Evolutionary conservation across 2,329 filamentous ascomycete species (phyloP).

Genomic region (Shiraia sp.): DNA sequence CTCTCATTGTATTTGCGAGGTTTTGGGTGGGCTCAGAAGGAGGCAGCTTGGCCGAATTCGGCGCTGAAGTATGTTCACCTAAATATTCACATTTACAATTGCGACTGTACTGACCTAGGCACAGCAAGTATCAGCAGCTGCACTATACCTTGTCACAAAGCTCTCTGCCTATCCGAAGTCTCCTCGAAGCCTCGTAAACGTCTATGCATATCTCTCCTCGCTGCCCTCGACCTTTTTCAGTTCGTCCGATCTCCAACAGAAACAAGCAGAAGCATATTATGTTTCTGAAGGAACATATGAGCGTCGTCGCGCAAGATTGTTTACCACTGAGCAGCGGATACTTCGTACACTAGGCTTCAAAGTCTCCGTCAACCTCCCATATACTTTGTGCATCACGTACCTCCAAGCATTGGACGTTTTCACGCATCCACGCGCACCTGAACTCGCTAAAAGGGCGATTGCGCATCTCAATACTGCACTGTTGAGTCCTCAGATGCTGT

Average conservation of each 20-base stretch:
- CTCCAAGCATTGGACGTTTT: conserved; percentile 83
- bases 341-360: conserved; percentile 79
- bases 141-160: conserved; percentile 81
- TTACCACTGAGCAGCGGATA: conserved; percentile 76
- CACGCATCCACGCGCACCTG: conserved; percentile 46
- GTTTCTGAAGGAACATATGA: conserved; percentile 75
- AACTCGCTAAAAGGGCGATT: conserved; percentile 67
- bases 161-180: conserved; percentile 76
- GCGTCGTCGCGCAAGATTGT: conserved; percentile 61
- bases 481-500: conserved; percentile 84
- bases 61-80: conserved; percentile 58
- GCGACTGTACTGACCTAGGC: conserved; percentile 13
- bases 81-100: neutral
- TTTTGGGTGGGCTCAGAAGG: conserved; percentile 71
- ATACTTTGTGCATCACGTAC: conserved; percentile 87
- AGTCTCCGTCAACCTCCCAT: conserved; percentile 81
- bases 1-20: conserved; percentile 78
- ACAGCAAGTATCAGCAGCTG: conserved; percentile 79
- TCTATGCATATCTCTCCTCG: conserved; percentile 80
- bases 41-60: conserved; percentile 55
- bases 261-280: conserved; percentile 51
- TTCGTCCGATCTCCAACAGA: conserved; percentile 23
- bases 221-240: conserved; percentile 61
- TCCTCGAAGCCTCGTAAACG: conserved; percentile 78
- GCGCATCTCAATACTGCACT: conserved; percentile 85